Conservation (phyloP, 2,329 filamentous ascomycete species). For the Fonsecaea multimorphosa region DNA sequence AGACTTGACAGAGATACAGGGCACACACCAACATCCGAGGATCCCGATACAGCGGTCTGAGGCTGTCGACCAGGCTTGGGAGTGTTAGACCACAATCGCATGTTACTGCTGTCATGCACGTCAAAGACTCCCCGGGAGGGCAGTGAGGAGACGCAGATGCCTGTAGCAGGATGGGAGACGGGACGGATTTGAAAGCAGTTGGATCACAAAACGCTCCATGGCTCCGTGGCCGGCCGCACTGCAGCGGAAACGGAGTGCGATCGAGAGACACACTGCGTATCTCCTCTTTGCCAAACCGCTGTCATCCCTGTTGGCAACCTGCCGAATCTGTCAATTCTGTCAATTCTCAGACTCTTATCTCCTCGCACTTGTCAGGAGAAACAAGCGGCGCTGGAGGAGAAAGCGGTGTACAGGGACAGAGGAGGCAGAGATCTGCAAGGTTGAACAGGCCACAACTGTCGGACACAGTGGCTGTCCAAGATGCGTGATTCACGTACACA, state of each 20-base stretch:
- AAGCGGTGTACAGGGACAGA: neutral
- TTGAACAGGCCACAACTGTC: neutral
- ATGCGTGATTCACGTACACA: neutral
- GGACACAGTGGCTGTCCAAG: neutral
- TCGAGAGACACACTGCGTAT: conserved; percentile 2
- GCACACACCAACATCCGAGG: neutral
- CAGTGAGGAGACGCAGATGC: conserved; percentile 13
- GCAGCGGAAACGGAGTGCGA: conserved; percentile 8
- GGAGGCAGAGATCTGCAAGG: neutral
- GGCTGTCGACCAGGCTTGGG: conserved; percentile 5
- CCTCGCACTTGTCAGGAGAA: neutral
- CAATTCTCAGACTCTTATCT: neutral
- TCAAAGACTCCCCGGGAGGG: conserved; percentile 21
- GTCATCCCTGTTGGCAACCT: neutral
- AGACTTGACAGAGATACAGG: neutral
- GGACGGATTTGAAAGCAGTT: conserved; percentile 10
- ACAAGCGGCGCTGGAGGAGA: neutral
- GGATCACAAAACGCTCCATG: conserved; percentile 13
- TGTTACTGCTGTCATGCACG: conserved; percentile 34
- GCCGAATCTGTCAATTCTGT: neutral
- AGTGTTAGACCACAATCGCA: conserved; percentile 7
- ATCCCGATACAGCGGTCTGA: conserved; percentile 5
- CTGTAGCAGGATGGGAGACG: neutral
- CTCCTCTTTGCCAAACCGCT: neutral
- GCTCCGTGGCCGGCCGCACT: neutral